Evolutionary conservation across 805 yeast genomes (phyloP).

Genomic region (Kockiozyma suomiensis): DNA sequence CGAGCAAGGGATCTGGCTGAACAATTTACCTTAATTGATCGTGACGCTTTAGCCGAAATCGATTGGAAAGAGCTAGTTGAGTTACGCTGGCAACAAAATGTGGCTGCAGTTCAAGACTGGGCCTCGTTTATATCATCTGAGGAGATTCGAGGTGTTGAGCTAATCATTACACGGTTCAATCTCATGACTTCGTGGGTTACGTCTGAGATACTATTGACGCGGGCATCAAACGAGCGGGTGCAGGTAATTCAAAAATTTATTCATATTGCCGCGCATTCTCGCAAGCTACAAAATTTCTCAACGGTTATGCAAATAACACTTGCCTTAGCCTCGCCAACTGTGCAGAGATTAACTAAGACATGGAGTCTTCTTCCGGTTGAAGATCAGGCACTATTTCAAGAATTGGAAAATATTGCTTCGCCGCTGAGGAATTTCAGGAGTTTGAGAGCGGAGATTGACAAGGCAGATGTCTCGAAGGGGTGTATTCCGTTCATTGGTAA

Average conservation of each 20-base stretch:
- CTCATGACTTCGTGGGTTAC: slow-evolving; percentile 87
- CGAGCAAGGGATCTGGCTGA: slow-evolving; percentile 68
- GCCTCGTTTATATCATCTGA: slow-evolving; percentile 64
- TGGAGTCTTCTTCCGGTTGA: slow-evolving; percentile 76
- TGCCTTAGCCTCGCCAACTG: slow-evolving; percentile 70
- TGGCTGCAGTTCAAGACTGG: slow-evolving; percentile 81
- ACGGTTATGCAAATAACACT: slow-evolving; percentile 84
- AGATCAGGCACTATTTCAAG: slow-evolving; percentile 67
- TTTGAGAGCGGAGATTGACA: slow-evolving; percentile 64
- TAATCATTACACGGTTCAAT: slow-evolving; percentile 84
- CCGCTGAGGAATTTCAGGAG: slow-evolving; percentile 72
- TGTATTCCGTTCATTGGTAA: slow-evolving; percentile 81
- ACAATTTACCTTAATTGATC: slow-evolving; percentile 84
- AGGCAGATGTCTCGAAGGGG: slow-evolving; percentile 66
- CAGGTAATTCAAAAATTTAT: slow-evolving; percentile 81
- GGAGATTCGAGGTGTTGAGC: slow-evolving; percentile 69
- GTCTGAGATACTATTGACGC: slow-evolving; percentile 79
- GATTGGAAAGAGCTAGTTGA: slow-evolving; percentile 92
- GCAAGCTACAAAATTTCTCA: slow-evolving; percentile 73
- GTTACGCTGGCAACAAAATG: slow-evolving; percentile 67
- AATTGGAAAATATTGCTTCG: slow-evolving; percentile 69
- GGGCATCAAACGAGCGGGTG: slow-evolving; percentile 58
- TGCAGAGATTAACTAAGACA: slow-evolving; percentile 63
- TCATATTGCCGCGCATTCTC: slow-evolving; percentile 79
- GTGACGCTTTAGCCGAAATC: slow-evolving; percentile 77